Percentiles rank a stretch among this genome's conserved stretches.
phyloP scores from a whole-genome alignment of 1,139 yeast species.

The Taiozyma onychis region DNA sequence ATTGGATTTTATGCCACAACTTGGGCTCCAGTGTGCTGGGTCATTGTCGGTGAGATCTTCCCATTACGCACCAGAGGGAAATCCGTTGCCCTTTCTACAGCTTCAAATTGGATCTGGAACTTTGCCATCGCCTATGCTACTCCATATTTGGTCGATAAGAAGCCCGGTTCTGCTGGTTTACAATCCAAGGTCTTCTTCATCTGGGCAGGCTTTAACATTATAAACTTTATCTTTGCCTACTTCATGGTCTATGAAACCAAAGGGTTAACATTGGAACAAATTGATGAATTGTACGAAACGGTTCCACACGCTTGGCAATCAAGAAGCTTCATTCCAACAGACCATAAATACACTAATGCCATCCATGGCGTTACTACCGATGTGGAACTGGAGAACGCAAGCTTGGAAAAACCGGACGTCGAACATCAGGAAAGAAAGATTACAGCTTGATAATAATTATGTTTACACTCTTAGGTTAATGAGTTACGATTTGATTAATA shows the following conservation, averaged over 20 bases:
- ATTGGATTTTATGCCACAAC: conserved; percentile 69
- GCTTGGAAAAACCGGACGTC: neutral
- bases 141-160: conserved; percentile 61
- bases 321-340: conserved; percentile 38
- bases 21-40: conserved; percentile 82
- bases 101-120: conserved; percentile 73
- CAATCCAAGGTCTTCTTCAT: conserved; percentile 66
- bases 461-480: neutral
- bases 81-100: conserved; percentile 65
- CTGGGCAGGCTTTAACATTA: conserved; percentile 48
- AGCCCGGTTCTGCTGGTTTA: conserved; percentile 51
- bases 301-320: conserved; percentile 38
- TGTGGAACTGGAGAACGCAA: neutral
- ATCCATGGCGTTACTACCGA: neutral
- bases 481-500: neutral
- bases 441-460: neutral
- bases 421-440: neutral
- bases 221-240: conserved; percentile 42
- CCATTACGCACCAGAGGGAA: conserved; percentile 67
- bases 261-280: conserved; percentile 60
- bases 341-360: conserved; percentile 27
- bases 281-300: conserved; percentile 49
- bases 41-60: conserved; percentile 64
- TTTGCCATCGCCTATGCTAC: conserved; percentile 67
- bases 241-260: conserved; percentile 60